Percentiles rank a stretch among this genome's conserved stretches.
These are phyloP conservation scores for Limnomonas spitsbergensis DNA, from an alignment of 139 green algal genomes.

Conservation along the genomic window DNA sequence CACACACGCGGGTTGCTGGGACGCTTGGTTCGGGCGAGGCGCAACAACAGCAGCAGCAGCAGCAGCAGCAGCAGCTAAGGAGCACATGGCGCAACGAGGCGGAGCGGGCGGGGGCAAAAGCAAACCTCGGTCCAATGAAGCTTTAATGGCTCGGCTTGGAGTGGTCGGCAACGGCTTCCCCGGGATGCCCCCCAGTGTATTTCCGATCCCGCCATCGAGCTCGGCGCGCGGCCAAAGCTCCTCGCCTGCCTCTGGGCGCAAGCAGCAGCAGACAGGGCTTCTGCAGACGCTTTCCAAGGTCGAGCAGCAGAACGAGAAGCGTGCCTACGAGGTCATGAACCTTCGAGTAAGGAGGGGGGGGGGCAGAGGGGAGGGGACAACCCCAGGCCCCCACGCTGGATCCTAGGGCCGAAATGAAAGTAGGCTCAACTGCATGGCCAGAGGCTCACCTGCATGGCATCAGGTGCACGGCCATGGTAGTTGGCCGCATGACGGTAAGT, in stretches of 20 bases:
- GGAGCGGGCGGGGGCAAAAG: background rate
- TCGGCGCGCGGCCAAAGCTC: too few relatives aligned
- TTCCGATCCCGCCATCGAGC: background rate
- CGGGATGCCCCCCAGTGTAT: background rate
- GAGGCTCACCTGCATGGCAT: too few relatives aligned
- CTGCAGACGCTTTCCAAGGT: slow-evolving; percentile 42
- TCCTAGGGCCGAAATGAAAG: too few relatives aligned
- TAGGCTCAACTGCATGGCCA: too few relatives aligned
- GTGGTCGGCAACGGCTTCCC: background rate
- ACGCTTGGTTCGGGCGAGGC: background rate
- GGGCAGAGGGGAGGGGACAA: background rate
- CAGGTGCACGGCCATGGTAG: too few relatives aligned
- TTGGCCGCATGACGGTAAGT: too few relatives aligned
- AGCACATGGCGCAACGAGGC: background rate
- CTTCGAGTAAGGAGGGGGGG: slow-evolving; percentile 18
- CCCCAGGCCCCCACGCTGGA: too few relatives aligned
- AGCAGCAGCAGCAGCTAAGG: background rate
- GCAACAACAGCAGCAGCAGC: background rate
- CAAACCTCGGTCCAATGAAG: background rate
- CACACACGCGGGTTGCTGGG: too few relatives aligned
- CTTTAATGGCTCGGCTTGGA: background rate
- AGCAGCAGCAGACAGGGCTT: slow-evolving; percentile 20
- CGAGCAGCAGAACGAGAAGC: slow-evolving; percentile 34
- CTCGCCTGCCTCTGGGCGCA: background rate
- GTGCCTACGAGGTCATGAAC: slow-evolving; percentile 43